Conservation (phyloP, 352 stramenopile species). For the Globisporangium cylindrosporum region DNA sequence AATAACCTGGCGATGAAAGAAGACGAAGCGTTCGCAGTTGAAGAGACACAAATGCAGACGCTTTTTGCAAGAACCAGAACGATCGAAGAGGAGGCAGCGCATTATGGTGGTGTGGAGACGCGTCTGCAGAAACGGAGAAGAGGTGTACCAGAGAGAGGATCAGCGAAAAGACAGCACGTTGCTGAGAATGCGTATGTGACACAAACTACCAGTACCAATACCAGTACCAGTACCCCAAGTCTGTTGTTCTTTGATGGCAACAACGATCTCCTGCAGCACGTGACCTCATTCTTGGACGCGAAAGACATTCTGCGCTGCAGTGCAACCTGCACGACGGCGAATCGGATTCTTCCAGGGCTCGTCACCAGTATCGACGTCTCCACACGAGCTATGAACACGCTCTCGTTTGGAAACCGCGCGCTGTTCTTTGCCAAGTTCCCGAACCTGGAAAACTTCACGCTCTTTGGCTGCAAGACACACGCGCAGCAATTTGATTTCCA, state of each 20-base stretch:
- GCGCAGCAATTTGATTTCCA: slow-evolving; percentile 49
- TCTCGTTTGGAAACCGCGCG: slow-evolving; percentile 17
- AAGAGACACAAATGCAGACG: slow-evolving; percentile 12
- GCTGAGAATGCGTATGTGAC: neutral
- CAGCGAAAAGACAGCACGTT: neutral
- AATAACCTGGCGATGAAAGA: slow-evolving; percentile 44
- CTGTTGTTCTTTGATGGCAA: slow-evolving; percentile 51
- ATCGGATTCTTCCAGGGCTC: slow-evolving; percentile 29
- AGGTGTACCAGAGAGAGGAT: neutral
- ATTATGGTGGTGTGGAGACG: neutral
- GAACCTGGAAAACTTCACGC: slow-evolving; percentile 35
- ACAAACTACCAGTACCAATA: neutral
- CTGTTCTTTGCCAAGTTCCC: slow-evolving; percentile 39
- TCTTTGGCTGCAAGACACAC: slow-evolving; percentile 26
- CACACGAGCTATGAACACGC: slow-evolving; percentile 20
- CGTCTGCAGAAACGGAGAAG: neutral
- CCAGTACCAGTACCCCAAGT: slow-evolving; percentile 8
- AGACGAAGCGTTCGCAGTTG: slow-evolving; percentile 29
- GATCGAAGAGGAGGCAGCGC: neutral
- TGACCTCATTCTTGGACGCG: slow-evolving; percentile 43
- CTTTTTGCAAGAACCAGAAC: neutral
- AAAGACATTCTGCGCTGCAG: slow-evolving; percentile 33
- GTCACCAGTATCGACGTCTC: slow-evolving; percentile 36
- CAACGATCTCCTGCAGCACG: slow-evolving; percentile 33
- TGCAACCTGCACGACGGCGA: slow-evolving; percentile 29